A percentile compares a stretch with the other conserved stretches of the same genome.
phyloP scores from a whole-genome alignment of 805 yeast genomes.

The Ogataea naganishii region DNA sequence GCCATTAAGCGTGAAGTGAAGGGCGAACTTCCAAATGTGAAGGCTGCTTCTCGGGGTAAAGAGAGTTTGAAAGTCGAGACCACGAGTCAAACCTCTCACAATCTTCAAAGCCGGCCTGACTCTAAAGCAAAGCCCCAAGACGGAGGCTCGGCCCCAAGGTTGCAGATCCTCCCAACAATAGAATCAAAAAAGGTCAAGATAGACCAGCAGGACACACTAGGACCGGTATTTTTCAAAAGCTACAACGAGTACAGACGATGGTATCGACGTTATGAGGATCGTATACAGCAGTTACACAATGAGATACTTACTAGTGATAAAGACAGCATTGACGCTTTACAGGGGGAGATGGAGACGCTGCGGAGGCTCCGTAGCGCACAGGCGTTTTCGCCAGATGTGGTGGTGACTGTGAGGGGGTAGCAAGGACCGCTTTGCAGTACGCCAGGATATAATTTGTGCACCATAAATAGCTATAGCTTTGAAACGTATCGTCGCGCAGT shows the following conservation, averaged over 20 bases:
- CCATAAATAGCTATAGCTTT: no score
- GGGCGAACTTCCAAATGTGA: no score
- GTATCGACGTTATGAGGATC: conserved; percentile 8
- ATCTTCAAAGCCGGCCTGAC: no score
- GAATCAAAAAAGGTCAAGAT: conserved; percentile 3
- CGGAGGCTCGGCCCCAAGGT: no score
- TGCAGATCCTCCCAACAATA: no score
- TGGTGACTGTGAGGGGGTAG: background rate
- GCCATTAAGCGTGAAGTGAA: no score
- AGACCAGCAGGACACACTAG: conserved; percentile 14
- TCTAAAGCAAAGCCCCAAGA: no score
- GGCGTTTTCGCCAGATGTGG: no score
- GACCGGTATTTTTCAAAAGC: conserved; percentile 12
- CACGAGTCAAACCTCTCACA: no score
- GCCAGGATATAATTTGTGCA: background rate
- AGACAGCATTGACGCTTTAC: conserved; percentile 9
- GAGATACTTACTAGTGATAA: conserved; percentile 7
- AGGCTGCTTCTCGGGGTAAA: no score
- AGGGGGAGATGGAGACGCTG: conserved; percentile 10
- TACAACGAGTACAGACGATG: conserved; percentile 17
- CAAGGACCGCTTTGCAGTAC: background rate
- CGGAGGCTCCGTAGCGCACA: conserved; percentile 7
- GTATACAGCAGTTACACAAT: background rate
- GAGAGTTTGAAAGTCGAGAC: no score
- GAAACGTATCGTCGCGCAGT: no score